Conservation (phyloP, 2,329 filamentous ascomycete genomes). For the Fusarium tjaetaba region DNA sequence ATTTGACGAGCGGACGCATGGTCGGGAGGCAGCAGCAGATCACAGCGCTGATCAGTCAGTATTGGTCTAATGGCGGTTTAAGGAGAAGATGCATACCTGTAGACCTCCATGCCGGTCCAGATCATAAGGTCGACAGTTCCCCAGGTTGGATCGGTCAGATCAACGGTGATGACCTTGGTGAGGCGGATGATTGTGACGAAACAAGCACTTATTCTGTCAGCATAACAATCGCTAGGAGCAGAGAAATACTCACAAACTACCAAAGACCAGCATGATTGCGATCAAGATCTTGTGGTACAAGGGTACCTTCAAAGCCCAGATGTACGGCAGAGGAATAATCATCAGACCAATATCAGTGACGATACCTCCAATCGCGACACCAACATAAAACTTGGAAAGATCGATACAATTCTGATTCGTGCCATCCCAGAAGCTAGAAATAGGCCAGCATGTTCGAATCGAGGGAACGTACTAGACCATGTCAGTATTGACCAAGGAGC, state of each 20-base stretch:
- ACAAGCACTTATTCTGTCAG: background rate
- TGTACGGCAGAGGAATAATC: background rate
- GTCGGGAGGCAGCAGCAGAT: conserved; percentile 2
- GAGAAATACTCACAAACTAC: too few species aligned
- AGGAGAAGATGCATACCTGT: background rate
- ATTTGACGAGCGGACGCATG: background rate
- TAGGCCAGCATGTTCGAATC: conserved; percentile 11
- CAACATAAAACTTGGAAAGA: conserved; percentile 9
- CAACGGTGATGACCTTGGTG: background rate
- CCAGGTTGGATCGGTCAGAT: conserved; percentile 1
- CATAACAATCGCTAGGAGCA: too few species aligned
- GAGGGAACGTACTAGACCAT: background rate
- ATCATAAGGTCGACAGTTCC: conserved; percentile 2
- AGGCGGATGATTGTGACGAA: conserved; percentile 7
- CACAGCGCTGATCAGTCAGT: background rate
- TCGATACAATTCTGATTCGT: conserved; percentile 9
- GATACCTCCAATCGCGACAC: conserved; percentile 3
- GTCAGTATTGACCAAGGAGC: background rate
- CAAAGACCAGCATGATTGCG: background rate
- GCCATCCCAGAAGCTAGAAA: conserved; percentile 1
- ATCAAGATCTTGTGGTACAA: conserved; percentile 7
- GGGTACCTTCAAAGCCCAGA: background rate
- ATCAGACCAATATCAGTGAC: conserved; percentile 8
- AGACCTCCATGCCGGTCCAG: conserved; percentile 10
- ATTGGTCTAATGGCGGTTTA: accelerated